Conservation (phyloP, 2,329 filamentous ascomycete genomes). For the Purpureocillium lavendulum region DNA sequence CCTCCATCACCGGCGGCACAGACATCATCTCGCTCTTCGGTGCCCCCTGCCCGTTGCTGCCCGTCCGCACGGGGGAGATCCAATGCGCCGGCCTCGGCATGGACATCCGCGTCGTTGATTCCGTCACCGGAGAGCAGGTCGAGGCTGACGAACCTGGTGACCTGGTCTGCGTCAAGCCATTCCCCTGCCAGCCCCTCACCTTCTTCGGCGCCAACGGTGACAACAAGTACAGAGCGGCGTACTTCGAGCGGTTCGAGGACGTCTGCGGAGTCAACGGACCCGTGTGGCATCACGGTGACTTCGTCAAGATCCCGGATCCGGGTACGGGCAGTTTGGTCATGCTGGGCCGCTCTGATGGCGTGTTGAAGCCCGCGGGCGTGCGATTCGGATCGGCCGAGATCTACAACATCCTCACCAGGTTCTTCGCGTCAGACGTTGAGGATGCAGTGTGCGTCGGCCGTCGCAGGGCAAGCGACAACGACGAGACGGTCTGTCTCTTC, state of each 20-base stretch:
- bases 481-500: conserved; percentile 86
- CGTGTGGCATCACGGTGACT: conserved; percentile 94
- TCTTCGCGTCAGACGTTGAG: conserved; percentile 69
- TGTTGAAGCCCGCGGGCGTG: conserved; percentile 86
- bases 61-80: conserved; percentile 65
- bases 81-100: conserved; percentile 73
- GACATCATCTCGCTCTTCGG: conserved; percentile 96
- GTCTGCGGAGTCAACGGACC: conserved; percentile 27
- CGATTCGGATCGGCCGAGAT: conserved; percentile 92
- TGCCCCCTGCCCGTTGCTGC: conserved; percentile 67
- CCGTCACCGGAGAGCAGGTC: conserved; percentile 45
- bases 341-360: conserved; percentile 86
- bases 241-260: conserved; percentile 73
- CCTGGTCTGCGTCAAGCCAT: conserved; percentile 76
- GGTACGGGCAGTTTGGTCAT: conserved; percentile 73
- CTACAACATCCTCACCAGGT: conserved; percentile 83
- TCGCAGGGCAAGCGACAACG: conserved; percentile 59
- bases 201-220: conserved; percentile 67
- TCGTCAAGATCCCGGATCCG: conserved; percentile 60
- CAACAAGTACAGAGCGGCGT: conserved; percentile 71
- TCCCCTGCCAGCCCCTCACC: conserved; percentile 82
- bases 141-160: conserved; percentile 68
- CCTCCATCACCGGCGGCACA: conserved; percentile 89
- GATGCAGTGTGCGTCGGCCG: conserved; percentile 86
- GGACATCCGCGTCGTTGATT: conserved; percentile 58